Percentiles rank a stretch among this genome's conserved stretches.
These are phyloP conservation scores for Helicocarpus griseus DNA, from an alignment of 2,329 filamentous ascomycete genomes.

Conservation along the genomic window DNA sequence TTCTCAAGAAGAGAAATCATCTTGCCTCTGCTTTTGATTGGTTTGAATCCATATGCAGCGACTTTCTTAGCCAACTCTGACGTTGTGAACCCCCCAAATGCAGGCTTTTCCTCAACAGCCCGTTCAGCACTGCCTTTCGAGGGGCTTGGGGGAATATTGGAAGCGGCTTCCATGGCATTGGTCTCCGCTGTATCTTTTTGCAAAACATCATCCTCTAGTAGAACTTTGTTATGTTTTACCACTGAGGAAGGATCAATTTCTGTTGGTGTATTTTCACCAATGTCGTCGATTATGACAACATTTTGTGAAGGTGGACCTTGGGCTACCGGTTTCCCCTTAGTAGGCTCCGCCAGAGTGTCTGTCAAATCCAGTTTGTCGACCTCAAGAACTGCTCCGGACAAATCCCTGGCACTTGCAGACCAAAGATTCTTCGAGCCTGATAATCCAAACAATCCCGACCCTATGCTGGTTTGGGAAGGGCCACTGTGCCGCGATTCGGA, in stretches of 20 bases:
- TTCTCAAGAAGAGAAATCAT: slow-evolving; percentile 62
- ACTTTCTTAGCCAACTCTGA: slow-evolving; percentile 54
- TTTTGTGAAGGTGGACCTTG: too few species aligned
- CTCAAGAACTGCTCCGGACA: slow-evolving; percentile 54
- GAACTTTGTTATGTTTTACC: background rate
- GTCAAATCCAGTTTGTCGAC: slow-evolving; percentile 53
- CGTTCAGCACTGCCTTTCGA: background rate
- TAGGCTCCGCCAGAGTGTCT: slow-evolving; percentile 25
- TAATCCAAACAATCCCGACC: slow-evolving; percentile 14
- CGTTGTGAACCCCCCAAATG: slow-evolving; percentile 54
- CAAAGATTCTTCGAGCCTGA: slow-evolving; percentile 47
- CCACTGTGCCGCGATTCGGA: background rate
- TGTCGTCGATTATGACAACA: background rate
- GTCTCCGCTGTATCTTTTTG: slow-evolving; percentile 5
- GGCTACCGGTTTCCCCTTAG: background rate
- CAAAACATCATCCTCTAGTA: background rate
- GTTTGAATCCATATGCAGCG: slow-evolving; percentile 60
- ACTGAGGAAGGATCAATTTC: background rate
- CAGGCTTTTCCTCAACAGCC: slow-evolving; percentile 31
- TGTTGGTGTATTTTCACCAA: background rate
- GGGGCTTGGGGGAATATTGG: background rate
- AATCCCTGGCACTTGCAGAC: slow-evolving; percentile 59
- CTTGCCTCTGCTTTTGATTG: slow-evolving; percentile 55
- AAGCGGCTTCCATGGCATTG: background rate
- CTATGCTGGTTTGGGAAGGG: background rate